Base-by-base conservation (phyloP, 495 filamentous ascomycete species). In the Tricharina praecox region DNA sequence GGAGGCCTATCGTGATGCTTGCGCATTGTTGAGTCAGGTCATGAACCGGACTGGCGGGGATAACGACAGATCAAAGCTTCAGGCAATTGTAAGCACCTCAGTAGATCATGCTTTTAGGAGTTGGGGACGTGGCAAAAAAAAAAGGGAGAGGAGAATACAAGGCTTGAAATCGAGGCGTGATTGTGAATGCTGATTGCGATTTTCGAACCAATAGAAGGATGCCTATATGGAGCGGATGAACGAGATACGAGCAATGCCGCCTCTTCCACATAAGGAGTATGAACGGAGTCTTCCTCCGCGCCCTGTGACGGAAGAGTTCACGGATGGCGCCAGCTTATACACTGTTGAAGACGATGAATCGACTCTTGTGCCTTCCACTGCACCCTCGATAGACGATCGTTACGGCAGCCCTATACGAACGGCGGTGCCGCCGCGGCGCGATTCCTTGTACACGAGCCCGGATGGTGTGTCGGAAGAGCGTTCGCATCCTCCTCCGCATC, bases 1-100 rank as follows among this genome's bases (percentile, higher is more conserved):
- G 67, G 75, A 84, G 55, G 86, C 90, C 20, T 97, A 97, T 59
- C 70, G 69, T 15, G 92, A 96, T 65, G 87, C 88, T 3, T 93
- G 92, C 55, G 68, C 72, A 19, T 65, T 96, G 52, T 66, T 97
- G 21, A 78, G 85, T 53, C 72, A 85, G 52, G 87, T 95, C n/a
- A 81, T 96, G 74, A 61, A 73, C 23, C 74, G 82, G 52, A 92
- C 82, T 51, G 75, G 78, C 24, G 79, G 75, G 4, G 78, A 82
- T 23, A 81, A 87, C n/a, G 85, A 96, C 61, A 78, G 74, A 60
- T 68, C 72, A 46, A 95, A 94, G 63, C 66, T 97, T 37, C 81
- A 86, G 59, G 75, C 79, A 36, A 93, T 97, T 65, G 85, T 93
- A 69, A 72, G 85, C 47, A 26, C 40, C 24, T 18, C 13, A 7